Base-by-base conservation (phyloP, 805 yeast species). In the Kodamaea neixiangensis region DNA sequence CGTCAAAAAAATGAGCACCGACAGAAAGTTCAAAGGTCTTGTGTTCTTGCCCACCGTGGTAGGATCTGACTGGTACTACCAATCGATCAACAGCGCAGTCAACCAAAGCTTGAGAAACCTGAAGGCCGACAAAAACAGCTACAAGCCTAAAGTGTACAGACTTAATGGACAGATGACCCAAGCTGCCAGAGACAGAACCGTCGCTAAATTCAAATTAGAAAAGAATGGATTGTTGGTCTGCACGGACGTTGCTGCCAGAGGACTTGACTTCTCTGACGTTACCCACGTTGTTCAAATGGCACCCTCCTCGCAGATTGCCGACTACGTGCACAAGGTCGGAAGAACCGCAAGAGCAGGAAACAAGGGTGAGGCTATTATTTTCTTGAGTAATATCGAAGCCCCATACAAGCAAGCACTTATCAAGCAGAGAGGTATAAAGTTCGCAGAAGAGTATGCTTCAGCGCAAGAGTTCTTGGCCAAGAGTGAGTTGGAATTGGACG, bases 171-270 rank as follows among this genome's bases (percentile, higher is more conserved):
- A 85, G 62, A 70, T 87, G 66, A 67, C 86, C 22, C 96, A 89
- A 70, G 72, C 75, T 20, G 77, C 73, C 43, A 84, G 98, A 65
- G 87, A 85, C 54, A 71, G 74, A 54, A 68, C 82, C 20, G 82
- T 87, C 34, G 75, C 73, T 46, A 62, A 63, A 33, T 88, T 85
- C 74, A 79, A 84, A 56, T 58, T 54, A 51, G 64, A 51, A 68
- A 66, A 54, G 48, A 75, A 67, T 22, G 87, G 89, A 50, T 64
- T 92, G 42, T 76, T 93, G 51, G 81, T 93, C 49, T 85, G 93
- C 50, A 88, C 97, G 5, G 96, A 91, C 69, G 97, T 93, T 52
- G 96, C 92, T 54, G 97, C 97, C 11, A 83, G 98, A 72, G 98
- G 98, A 58, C 85, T 93, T 86, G 97, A 93, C 73, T 89, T 93